phyloP scores from a whole-genome alignment of 345 rosid species.

The Trapa bicornis region DNA sequence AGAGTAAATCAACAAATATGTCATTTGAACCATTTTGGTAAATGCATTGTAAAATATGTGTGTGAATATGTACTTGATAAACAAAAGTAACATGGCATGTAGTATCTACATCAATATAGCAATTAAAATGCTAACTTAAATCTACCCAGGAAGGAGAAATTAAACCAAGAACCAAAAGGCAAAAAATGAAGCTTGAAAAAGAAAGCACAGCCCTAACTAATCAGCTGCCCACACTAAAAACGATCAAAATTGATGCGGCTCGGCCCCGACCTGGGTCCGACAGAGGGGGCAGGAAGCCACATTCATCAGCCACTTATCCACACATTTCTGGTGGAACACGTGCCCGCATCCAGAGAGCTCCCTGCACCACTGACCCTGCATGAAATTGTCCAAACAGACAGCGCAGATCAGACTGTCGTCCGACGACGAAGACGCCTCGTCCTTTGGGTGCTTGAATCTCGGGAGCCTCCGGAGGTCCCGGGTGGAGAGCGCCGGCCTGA shows the following conservation, averaged over 20 bases:
- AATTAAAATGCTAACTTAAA: no score
- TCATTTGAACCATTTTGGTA: no score
- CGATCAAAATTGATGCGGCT: slow-evolving; percentile 3
- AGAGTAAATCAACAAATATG: no score
- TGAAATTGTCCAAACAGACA: slow-evolving; percentile 61
- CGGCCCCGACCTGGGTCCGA: slow-evolving; percentile 30
- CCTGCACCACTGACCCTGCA: slow-evolving; percentile 80
- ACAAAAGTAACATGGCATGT: no score
- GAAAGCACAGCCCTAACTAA: not conserved
- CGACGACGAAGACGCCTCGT: slow-evolving; percentile 10
- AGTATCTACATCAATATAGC: no score
- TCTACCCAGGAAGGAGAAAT: not conserved
- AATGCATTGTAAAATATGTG: no score
- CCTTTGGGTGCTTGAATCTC: slow-evolving; percentile 33
- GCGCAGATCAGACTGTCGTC: slow-evolving; percentile 34
- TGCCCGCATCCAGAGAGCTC: slow-evolving; percentile 60
- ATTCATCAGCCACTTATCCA: slow-evolving; percentile 70
- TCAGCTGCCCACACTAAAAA: slow-evolving; percentile 2
- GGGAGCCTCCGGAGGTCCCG: slow-evolving; percentile 50
- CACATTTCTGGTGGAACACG: slow-evolving; percentile 64
- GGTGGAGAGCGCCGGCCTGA: slow-evolving; percentile 28
- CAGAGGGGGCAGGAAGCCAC: slow-evolving; percentile 67
- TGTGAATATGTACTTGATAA: no score
- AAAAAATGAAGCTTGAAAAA: not conserved
- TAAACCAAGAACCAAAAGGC: not conserved